These are phyloP conservation scores for Scheffersomyces lignosus DNA, from an alignment of 805 yeast species.

Conservation along the genomic window DNA sequence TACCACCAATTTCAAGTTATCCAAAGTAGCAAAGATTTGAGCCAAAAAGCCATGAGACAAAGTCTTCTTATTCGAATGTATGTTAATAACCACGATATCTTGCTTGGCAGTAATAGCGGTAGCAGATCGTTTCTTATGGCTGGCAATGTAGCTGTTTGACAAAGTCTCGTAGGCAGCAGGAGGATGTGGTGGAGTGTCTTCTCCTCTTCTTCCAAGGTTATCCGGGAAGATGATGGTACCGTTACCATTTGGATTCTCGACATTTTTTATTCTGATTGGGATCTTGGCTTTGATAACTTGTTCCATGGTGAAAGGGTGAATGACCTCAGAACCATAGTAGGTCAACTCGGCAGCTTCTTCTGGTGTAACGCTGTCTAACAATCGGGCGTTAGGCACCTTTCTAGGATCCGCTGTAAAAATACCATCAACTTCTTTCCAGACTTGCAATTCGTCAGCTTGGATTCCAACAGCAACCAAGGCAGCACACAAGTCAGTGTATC, in stretches of 20 bases:
- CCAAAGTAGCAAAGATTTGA: conserved; percentile 81
- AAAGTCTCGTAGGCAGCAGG: conserved; percentile 69
- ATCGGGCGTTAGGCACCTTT: conserved; percentile 85
- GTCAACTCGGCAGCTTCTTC: conserved; percentile 99
- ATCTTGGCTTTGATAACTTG: conserved; percentile 95
- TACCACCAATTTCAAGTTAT: conserved; percentile 81
- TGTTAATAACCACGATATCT: conserved; percentile 86
- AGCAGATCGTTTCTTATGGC: conserved; percentile 62
- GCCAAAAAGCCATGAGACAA: conserved; percentile 95
- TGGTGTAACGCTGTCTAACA: conserved; percentile 87
- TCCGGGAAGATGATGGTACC: conserved; percentile 96
- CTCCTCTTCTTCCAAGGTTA: conserved; percentile 81
- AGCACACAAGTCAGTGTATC: conserved; percentile 97
- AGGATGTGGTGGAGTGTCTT: conserved; percentile 91
- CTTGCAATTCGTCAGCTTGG: conserved; percentile 90
- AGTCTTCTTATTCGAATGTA: conserved; percentile 91
- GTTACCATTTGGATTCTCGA: conserved; percentile 85
- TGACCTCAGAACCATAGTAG: conserved; percentile 96
- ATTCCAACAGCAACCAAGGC: conserved; percentile 93
- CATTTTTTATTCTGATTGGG: conserved; percentile 96
- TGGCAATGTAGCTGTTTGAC: conserved; percentile 33
- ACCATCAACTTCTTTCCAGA: conserved; percentile 99
- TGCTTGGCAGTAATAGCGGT: conserved; percentile 97
- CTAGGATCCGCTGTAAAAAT: conserved; percentile 98
- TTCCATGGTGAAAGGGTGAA: conserved; percentile 99